Evolutionary conservation across 257 asterid genomes (phyloP), one percentile per base, ranked within the genome.

Genomic region (Avicennia marina): DNA sequence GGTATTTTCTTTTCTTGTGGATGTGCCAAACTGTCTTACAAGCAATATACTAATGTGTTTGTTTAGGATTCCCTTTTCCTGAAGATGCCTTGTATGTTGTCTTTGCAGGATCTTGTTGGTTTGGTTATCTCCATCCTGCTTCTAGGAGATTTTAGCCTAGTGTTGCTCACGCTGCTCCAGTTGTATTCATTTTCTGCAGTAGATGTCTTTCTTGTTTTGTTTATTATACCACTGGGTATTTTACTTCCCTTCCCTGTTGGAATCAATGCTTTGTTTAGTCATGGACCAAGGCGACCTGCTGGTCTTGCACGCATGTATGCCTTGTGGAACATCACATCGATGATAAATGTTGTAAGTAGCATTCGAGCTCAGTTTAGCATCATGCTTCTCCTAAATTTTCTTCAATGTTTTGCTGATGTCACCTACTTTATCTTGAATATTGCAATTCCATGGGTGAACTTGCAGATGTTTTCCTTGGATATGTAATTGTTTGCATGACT

Each of bases 221-320:
- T 84, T 57, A 78, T 93, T 67, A 72, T 82, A 62, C 99, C 99
- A 10, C 78, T 93, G n/a, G 99, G 95, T 29, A 83, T 89, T 62
- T 75, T 93, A 71, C 94, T 93, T 51, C 96, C 99, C 36, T 89
- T 93, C 65, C 99, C 99, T 44, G 85, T 97, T 64, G 99, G 99
- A 66, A 86, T 93, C 70, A 93, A 89, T 72, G 99, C 97, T 65
- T 75, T 93, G 41, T 89, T 93, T 76, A 89, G 96, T 64, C 97
- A 93, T 60, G 97, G 97, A 57, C 96, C 95, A 4, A 84, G 95
- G 69, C 86, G 90, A 56, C 86, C 97, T 40, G 95, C 99, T 49
- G 91, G 94, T 48, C 97, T 93, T 69, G 96, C 99, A 8, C 97
- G 97, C 54, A 78, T 82, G 44, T 93, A 89, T 72, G 94, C 99